Conservation (phyloP, 2,329 filamentous ascomycete genomes). For the Calonectria pauciramosa region DNA sequence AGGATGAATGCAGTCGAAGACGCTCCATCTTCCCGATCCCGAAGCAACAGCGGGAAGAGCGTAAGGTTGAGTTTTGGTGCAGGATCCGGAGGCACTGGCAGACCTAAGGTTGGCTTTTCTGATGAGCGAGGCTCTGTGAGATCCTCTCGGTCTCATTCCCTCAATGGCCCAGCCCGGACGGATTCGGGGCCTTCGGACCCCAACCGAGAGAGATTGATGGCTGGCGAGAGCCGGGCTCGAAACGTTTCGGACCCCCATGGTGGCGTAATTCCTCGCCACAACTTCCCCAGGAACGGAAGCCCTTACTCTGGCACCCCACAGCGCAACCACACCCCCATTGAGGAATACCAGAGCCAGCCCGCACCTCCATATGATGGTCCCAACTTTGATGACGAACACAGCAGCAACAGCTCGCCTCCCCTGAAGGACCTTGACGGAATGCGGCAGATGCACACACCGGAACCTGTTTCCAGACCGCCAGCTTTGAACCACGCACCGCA, state of each 20-base stretch:
- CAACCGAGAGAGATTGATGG: constrained; percentile 53
- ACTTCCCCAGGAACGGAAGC: constrained; percentile 35
- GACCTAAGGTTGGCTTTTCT: constrained; percentile 68
- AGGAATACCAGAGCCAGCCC: constrained; percentile 59
- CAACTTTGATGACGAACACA: constrained; percentile 70
- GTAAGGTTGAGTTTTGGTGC: constrained; percentile 66
- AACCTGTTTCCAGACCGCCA: constrained; percentile 83
- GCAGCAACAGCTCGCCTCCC: constrained; percentile 52
- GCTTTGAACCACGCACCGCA: constrained; percentile 83
- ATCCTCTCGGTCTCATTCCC: constrained; percentile 66
- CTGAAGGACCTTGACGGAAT: constrained; percentile 68
- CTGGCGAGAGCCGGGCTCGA: constrained; percentile 56
- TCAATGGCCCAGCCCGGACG: constrained; percentile 59
- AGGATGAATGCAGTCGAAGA: constrained; percentile 78
- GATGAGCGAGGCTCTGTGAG: constrained; percentile 66
- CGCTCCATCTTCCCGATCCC: constrained; percentile 58
- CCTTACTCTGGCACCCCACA: constrained; percentile 50
- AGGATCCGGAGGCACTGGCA: constrained; percentile 45
- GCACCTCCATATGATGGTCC: constrained; percentile 64
- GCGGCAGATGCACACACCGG: constrained; percentile 73
- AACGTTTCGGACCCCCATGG: constrained; percentile 63
- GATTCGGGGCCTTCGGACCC: constrained; percentile 66
- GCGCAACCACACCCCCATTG: constrained; percentile 53
- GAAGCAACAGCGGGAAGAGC: constrained; percentile 71
- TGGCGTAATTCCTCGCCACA: constrained; percentile 42